Base-by-base conservation (phyloP, 768 basidiomycete genomes). In the Leucogyrophana mollusca region DNA sequence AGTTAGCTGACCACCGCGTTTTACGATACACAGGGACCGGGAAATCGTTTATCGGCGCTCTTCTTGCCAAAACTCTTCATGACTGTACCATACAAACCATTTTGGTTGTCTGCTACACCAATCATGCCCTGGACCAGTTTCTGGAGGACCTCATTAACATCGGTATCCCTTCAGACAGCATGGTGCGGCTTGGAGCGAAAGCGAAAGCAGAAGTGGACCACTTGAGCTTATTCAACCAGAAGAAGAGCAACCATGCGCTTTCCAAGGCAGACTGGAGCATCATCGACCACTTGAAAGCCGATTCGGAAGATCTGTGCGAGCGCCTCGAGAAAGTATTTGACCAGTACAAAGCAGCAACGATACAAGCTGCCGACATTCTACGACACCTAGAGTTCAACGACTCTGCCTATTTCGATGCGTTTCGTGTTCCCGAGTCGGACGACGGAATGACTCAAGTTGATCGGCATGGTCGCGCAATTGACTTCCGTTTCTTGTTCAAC, bases 81-180 rank as follows among this genome's bases (percentile, higher is more conserved):
- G 72, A 78, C 11, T 61, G 62, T 43, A 76, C 77, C 0, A 14
- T 54, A 0, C 67, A 72, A 41, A 79, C 58, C 0, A 85, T 88
- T 18, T 74, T 87, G 4, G 82, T 87, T 1, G 80, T 85, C 14
- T 86, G 84, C 52, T 87, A 79, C 50, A 88, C 85, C 1, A 88
- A 88, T 47, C 86, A 88, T 36, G 85, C 86, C 0, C 73, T 88
- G 0, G 85, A 87, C 50, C 79, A 85, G 41, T 82, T 88, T 45
- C 69, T 88, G 4, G 76, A 79, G 18, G 78, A 82, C 43, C 73
- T 88, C 2, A 56, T 87, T 2, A 69, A 72, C 16, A 80, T 81
- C 23, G 83, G 81, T 0, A 84, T 88, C 3, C 73, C 77, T 1
- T 34, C 50, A 0, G 9, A 35, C 0, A 68, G 60, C 23, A 77